Conservation (phyloP, 768 basidiomycete species). For the Agaricus sinodeliciosus region DNA sequence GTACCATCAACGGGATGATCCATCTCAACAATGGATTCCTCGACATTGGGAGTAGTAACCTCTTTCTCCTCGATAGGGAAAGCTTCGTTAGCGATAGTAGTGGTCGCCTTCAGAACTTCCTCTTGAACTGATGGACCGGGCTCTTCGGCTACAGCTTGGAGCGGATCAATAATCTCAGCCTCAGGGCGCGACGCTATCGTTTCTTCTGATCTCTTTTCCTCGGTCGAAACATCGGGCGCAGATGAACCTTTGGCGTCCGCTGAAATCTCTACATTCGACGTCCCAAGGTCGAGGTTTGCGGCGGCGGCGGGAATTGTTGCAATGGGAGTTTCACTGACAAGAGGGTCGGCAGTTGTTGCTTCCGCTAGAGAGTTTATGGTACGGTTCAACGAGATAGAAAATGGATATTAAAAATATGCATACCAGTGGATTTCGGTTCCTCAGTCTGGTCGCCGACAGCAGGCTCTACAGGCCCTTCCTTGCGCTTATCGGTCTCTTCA, state of each 20-base stretch:
- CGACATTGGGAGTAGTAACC: background rate
- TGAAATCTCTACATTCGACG: background rate
- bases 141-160: background rate
- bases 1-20: background rate
- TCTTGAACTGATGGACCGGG: background rate
- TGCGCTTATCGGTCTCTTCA: background rate
- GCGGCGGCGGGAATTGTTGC: background rate
- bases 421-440: background rate
- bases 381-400: background rate
- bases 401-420: background rate
- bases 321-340: constrained; percentile 1
- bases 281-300: constrained; percentile 2
- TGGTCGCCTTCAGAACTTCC: background rate
- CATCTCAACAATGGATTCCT: background rate
- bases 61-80: background rate
- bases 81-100: background rate
- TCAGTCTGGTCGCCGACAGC: background rate
- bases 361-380: background rate
- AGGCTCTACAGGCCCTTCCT: background rate
- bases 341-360: background rate
- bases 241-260: background rate
- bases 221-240: background rate
- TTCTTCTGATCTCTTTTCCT: background rate
- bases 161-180: background rate
- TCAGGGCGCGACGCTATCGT: background rate